Evolutionary conservation across 345 rosid genomes (phyloP).

Genomic region (Tarenaya hassleriana): DNA sequence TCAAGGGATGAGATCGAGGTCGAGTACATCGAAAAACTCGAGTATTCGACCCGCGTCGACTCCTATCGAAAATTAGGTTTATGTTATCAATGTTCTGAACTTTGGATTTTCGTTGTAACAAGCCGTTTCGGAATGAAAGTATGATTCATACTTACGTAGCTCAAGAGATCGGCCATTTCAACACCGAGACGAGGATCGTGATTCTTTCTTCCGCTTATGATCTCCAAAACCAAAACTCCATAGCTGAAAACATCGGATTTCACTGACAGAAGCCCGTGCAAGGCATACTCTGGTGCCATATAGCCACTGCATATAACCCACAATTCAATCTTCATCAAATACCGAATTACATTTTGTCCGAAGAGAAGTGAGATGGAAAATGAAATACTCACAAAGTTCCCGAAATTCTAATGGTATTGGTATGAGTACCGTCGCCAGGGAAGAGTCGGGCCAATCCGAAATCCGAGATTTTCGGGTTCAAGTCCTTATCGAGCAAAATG

Average conservation of each 20-base stretch:
- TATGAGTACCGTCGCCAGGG: constrained; percentile 76
- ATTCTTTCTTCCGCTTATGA: constrained; percentile 83
- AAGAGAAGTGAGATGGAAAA: not conserved
- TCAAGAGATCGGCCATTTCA: constrained; percentile 64
- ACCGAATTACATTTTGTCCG: not conserved
- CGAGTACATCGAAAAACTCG: too few relatives aligned
- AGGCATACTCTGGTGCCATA: constrained; percentile 92
- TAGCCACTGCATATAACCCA: constrained; percentile 62
- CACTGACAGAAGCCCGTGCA: constrained; percentile 75
- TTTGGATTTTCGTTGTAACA: too few relatives aligned
- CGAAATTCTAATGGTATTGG: constrained; percentile 63
- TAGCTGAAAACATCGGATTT: constrained; percentile 84
- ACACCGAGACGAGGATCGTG: constrained; percentile 35
- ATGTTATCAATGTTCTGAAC: too few relatives aligned
- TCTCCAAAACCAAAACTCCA: constrained; percentile 77
- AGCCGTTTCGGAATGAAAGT: not conserved
- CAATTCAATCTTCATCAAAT: not conserved
- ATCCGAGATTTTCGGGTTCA: constrained; percentile 80
- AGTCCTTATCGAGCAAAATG: constrained; percentile 52
- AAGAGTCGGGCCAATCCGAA: constrained; percentile 84
- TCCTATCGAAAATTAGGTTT: too few relatives aligned
- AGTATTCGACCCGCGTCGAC: too few relatives aligned
- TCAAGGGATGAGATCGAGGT: too few relatives aligned
- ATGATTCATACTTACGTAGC: constrained; percentile 54
- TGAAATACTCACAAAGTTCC: constrained; percentile 74